A percentile compares a stretch with the other conserved stretches of the same genome.
Conservation (phyloP, 2,329 filamentous ascomycete species). For the Dactylellina haptotyla region DNA sequence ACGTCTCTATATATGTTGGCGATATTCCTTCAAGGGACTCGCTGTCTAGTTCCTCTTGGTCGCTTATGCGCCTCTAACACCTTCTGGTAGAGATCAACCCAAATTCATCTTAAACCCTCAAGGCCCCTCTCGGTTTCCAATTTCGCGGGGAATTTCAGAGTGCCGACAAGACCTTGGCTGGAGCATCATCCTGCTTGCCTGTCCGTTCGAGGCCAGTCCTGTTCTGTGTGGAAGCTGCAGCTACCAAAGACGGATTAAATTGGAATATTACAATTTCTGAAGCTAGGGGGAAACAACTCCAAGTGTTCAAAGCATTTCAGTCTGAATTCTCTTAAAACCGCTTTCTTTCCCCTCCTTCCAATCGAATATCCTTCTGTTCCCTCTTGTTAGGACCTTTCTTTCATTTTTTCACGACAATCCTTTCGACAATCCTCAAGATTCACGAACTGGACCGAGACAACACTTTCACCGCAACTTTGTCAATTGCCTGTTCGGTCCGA, state of each 20-base stretch:
- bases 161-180: slow-evolving; percentile 49
- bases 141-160: slow-evolving; percentile 40
- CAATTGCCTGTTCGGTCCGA: background rate
- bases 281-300: slow-evolving; percentile 17
- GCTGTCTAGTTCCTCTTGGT: slow-evolving; percentile 18
- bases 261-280: slow-evolving; percentile 16
- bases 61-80: slow-evolving; percentile 25
- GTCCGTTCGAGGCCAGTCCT: slow-evolving; percentile 30
- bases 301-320: slow-evolving; percentile 11
- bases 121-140: slow-evolving; percentile 42
- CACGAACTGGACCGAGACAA: no score
- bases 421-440: background rate
- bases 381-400: background rate
- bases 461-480: no score
- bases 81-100: slow-evolving; percentile 32
- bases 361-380: background rate
- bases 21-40: slow-evolving; percentile 13
- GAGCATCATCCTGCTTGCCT: slow-evolving; percentile 5
- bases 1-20: slow-evolving; percentile 30
- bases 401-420: background rate
- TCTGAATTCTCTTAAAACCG: background rate
- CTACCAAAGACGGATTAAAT: slow-evolving; percentile 52
- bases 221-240: slow-evolving; percentile 22
- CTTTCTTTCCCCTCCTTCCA: background rate
- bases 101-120: slow-evolving; percentile 39